Evolutionary conservation across 805 yeast species (phyloP).

Genomic region (Hanseniaspora valbyensis): DNA sequence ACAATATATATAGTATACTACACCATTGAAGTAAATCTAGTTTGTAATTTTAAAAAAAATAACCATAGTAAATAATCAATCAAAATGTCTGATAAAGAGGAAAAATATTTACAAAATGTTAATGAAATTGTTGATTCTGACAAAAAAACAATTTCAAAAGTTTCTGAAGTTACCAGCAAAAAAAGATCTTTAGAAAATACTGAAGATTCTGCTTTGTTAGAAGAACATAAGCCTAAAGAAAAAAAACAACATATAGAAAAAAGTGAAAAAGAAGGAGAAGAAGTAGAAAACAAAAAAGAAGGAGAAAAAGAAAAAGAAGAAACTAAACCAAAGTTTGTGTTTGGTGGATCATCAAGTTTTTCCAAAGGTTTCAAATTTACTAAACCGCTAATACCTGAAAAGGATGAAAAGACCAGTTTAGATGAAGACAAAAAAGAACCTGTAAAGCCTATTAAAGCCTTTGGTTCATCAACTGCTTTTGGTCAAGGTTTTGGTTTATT

Average conservation of each 20-base stretch:
- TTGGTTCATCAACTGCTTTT: slow-evolving; percentile 36
- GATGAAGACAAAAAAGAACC: not conserved
- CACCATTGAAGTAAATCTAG: no score
- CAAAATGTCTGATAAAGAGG: no score
- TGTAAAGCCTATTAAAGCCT: slow-evolving; percentile 21
- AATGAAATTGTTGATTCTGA: no score
- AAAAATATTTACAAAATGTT: no score
- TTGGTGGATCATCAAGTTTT: slow-evolving; percentile 44
- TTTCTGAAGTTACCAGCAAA: not conserved
- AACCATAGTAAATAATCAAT: no score
- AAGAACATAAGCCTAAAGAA: not conserved
- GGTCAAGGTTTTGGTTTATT: slow-evolving; percentile 24
- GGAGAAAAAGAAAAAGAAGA: slow-evolving; percentile 13
- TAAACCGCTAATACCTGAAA: slow-evolving; percentile 5
- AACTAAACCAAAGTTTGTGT: slow-evolving; percentile 39
- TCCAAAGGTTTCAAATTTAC: slow-evolving; percentile 32
- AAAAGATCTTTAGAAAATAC: slow-evolving; percentile 4
- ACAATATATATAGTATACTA: no score
- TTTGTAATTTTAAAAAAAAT: no score
- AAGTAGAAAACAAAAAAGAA: slow-evolving; percentile 4
- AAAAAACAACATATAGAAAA: not conserved
- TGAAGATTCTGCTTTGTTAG: not conserved
- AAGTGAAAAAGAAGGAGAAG: slow-evolving; percentile 7
- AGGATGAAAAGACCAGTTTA: not conserved
- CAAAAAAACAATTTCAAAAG: no score